Conservation (phyloP, 768 basidiomycete genomes). For the Polyporus arcularius region DNA sequence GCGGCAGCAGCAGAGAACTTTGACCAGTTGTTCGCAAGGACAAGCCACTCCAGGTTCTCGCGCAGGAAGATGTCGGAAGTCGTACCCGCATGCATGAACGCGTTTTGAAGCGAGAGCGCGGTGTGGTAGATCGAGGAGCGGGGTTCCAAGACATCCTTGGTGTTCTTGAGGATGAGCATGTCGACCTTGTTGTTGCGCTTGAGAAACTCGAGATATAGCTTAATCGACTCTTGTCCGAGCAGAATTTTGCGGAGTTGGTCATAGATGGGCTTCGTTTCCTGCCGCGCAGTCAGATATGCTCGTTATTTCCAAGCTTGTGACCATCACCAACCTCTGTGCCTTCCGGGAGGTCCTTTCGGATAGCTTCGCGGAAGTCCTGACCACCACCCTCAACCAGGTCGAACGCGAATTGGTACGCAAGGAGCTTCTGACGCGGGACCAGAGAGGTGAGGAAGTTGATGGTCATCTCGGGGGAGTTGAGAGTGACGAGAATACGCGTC, state of each 20-base stretch:
- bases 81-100: conserved; percentile 98
- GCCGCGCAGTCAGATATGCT: not conserved
- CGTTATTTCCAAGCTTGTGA: too few relatives aligned
- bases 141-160: conserved; percentile 90
- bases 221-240: conserved; percentile 88
- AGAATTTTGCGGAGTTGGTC: conserved; percentile 82
- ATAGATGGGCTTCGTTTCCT: conserved; percentile 65
- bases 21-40: conserved; percentile 94
- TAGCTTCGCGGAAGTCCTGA: conserved; percentile 85
- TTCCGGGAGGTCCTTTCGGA: conserved; percentile 68
- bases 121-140: conserved; percentile 98
- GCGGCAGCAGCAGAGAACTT: conserved; percentile 98
- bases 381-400: conserved; percentile 93
- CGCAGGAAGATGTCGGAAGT: conserved; percentile 92
- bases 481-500: conserved; percentile 86
- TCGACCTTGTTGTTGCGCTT: conserved; percentile 94
- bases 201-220: conserved; percentile 93
- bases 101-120: conserved; percentile 93
- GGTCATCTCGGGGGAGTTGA: conserved; percentile 80
- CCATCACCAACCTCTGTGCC: conserved; percentile 55
- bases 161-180: conserved; percentile 86
- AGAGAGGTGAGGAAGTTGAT: conserved; percentile 73
- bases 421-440: conserved; percentile 65
- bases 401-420: conserved; percentile 95
- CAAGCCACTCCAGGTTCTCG: conserved; percentile 97